Base-by-base conservation (phyloP, 768 basidiomycete species). In the Tylopilus sp. region DNA sequence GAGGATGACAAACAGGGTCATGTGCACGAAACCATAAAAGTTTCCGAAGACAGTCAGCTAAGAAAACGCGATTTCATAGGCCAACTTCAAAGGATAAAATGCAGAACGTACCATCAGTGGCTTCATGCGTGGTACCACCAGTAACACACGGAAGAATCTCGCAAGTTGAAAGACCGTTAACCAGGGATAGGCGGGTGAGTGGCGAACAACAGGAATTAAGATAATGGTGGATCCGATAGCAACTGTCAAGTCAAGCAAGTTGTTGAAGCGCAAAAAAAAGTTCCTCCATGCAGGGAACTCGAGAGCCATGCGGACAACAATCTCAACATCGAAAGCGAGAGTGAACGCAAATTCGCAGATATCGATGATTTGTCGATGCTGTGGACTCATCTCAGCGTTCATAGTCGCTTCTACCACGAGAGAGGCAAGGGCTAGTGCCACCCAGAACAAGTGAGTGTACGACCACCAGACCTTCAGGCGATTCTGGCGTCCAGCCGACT, bases 31-130 rank as follows among this genome's bases (percentile, higher is more conserved):
- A 69, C 91, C 93, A 54, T 86, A 85, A 76, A 95, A 82, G 64
- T 93, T 94, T 7, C 94, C 93, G 57, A 95, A 92, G 3, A 97
- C 88, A 2, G 86, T 85, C 17, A 89, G 75, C 92, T 94, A 55
- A 0, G 15, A 31, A 50, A 9, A n/a, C 33, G 44, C 25, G 1
- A 6, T 23, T 57, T 12, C 40, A 57, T 15, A 45, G 18, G 44
- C 43, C 62, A 35, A 45, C 30, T 23, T 23, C 6, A 40, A 33
- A 26, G 20, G 51, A 18, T 47, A 17, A 17, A 40, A 38, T 18
- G 38, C 38, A 15, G 30, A 20, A 13, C 54, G 48, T 28, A 94
- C 92, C 73, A 97, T 69, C 25, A 97, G 71, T 1, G 87, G 88
- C 56, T 81, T 86, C 91, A 97, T 95, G 48, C 91, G 75, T 0